A percentile compares a stretch with the other conserved stretches of the same genome.
Conservation (phyloP, 2,329 filamentous ascomycete genomes). For the Akanthomyces uredinophilus region DNA sequence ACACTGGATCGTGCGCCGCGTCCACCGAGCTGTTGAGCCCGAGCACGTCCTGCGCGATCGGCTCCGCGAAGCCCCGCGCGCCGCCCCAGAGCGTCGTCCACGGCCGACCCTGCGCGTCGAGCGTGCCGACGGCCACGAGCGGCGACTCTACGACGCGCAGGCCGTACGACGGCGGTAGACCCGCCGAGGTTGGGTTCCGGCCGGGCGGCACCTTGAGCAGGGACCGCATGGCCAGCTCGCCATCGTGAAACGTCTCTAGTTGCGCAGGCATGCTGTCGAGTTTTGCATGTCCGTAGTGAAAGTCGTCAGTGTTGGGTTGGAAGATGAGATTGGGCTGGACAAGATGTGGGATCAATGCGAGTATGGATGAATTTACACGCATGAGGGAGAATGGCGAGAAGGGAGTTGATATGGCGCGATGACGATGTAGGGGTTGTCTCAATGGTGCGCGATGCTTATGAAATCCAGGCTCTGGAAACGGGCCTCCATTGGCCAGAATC, state of each 20-base stretch:
- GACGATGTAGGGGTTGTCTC: background rate
- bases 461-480: background rate
- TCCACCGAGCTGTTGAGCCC: conserved; percentile 60
- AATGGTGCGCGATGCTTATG: background rate
- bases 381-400: background rate
- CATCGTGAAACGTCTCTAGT: conserved; percentile 51
- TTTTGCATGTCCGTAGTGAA: background rate
- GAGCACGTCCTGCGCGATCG: conserved; percentile 58
- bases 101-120: conserved; percentile 60
- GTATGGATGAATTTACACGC: conserved; percentile 9
- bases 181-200: conserved; percentile 63
- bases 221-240: conserved; percentile 61
- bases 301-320: background rate
- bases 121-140: conserved; percentile 66
- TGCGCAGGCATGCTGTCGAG: conserved; percentile 24
- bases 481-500: background rate
- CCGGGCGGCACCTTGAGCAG: conserved; percentile 51
- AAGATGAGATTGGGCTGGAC: conserved; percentile 10
- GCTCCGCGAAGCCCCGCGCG: conserved; percentile 59
- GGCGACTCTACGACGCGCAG: conserved; percentile 57
- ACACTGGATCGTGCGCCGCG: conserved; percentile 61
- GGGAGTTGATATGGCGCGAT: background rate
- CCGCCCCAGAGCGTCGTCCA: conserved; percentile 83
- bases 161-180: conserved; percentile 57
- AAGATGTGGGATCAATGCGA: background rate